phyloP scores from a whole-genome alignment of 106 monocot species.

The Gastrodia elata region DNA sequence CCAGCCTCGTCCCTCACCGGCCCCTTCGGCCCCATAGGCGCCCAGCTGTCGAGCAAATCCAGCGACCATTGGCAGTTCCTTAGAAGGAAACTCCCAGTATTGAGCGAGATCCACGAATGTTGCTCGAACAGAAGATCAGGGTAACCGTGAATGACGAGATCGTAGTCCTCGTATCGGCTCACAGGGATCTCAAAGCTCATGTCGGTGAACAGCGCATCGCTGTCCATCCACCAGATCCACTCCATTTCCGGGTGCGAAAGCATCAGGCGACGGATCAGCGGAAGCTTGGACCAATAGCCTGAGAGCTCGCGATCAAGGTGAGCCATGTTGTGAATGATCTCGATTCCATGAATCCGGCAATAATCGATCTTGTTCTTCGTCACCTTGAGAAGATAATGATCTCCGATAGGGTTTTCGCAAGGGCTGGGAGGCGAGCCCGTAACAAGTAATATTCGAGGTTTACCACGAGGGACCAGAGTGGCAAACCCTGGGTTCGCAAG shows the following conservation, averaged over 20 bases:
- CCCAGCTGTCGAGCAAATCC: constrained; percentile 70
- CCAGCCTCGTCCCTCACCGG: constrained; percentile 57
- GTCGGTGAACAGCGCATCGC: constrained; percentile 78
- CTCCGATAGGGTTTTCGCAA: constrained; percentile 67
- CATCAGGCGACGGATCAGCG: constrained; percentile 49
- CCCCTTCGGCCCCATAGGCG: constrained; percentile 74
- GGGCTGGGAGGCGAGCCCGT: constrained; percentile 70
- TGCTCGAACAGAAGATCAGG: constrained; percentile 66
- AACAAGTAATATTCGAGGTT: constrained; percentile 52
- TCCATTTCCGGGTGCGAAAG: constrained; percentile 74
- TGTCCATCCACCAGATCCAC: constrained; percentile 94
- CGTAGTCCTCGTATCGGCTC: constrained; percentile 26
- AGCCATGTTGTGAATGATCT: constrained; percentile 76
- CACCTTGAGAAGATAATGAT: constrained; percentile 66
- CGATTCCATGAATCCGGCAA: constrained; percentile 69
- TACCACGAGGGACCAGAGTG: constrained; percentile 12
- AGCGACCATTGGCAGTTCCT: constrained; percentile 78
- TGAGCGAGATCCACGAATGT: constrained; percentile 67
- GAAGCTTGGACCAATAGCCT: constrained; percentile 77
- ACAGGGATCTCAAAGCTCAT: constrained; percentile 70
- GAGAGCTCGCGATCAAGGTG: constrained; percentile 59
- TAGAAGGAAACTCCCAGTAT: constrained; percentile 62
- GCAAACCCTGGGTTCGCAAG: constrained; percentile 46
- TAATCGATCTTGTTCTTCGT: constrained; percentile 89
- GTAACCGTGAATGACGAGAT: constrained; percentile 67